phyloP scores from a whole-genome alignment of 2,329 filamentous ascomycete species.

The Gyromitra esculenta region DNA sequence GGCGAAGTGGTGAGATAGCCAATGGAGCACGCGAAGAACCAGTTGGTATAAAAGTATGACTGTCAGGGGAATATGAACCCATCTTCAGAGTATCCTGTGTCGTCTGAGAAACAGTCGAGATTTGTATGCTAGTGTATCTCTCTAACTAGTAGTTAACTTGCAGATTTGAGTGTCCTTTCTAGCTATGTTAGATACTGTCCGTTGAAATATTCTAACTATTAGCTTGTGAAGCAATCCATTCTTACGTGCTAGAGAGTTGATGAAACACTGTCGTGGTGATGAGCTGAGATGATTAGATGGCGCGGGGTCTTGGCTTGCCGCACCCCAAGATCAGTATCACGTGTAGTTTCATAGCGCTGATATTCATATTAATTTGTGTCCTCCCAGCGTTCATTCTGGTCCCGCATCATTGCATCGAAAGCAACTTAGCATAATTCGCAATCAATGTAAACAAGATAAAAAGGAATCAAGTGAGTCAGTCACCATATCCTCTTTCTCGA shows the following conservation, averaged over 20 bases:
- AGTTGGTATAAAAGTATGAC: not conserved
- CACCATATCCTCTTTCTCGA: too few species aligned
- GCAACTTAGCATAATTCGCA: too few species aligned
- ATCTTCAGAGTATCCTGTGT: not conserved
- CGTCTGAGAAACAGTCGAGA: not conserved
- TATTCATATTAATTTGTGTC: not conserved
- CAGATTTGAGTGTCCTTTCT: not conserved
- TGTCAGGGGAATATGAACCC: conserved; percentile 4
- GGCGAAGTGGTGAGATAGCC: conserved; percentile 31
- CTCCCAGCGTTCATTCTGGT: not conserved
- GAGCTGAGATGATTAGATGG: not conserved
- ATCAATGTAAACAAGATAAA: too few species aligned
- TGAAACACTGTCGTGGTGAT: not conserved
- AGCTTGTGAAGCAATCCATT: not conserved
- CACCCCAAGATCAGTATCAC: not conserved
- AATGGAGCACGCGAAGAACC: not conserved
- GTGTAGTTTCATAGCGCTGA: too few species aligned
- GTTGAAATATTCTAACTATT: not conserved
- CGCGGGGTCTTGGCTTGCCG: not conserved
- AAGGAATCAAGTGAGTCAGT: too few species aligned
- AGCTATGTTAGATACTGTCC: too few species aligned
- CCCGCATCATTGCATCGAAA: not conserved
- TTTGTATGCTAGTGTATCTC: not conserved
- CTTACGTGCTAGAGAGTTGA: not conserved
- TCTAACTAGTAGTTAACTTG: not conserved